Base-by-base conservation (phyloP, 768 basidiomycete species). In the Mycena filopes region DNA sequence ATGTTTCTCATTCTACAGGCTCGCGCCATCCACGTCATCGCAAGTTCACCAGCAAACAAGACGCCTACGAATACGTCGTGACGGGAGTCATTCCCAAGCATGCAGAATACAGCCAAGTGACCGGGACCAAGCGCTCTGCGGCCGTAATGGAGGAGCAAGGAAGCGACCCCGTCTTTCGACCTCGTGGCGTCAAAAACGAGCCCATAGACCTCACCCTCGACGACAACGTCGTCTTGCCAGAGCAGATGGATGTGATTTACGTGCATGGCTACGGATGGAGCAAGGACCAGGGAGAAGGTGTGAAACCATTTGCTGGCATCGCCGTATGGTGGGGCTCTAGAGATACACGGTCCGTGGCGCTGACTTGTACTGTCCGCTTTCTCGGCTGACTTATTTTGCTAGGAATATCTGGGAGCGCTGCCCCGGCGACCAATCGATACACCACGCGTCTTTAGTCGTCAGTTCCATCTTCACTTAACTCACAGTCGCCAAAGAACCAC, bases 341-440 rank as follows among this genome's bases (percentile, higher is more conserved):
- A 12, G 38, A 42, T 50, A 28, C 13, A 18, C 38, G 48, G 58
- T 50, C 23, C n/a, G 48, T 15, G 13, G n/a, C n/a, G n/a, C 18
- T 41, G 16, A 16, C 12, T 11, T 20, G 16, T 15, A 36, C 21
- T 1, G 38, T n/a, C 8, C 1, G 7, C 9, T 26, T 18, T 26
- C 6, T 15, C 13, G 11, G 20, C 36, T 50, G 33, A 42, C 23
- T 5, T 33, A 12, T 18, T 42, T 50, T 16, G 46, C 6, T 29
- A 60, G 47, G 20, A 60, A 60, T n/a, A 41, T 50, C 26, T 12
- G 6, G 2, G 56, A 58, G 56, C 56, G 56, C 36, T 59, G 57
- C 18, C 57, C 57, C 47, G 57, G 31, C 29, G 43, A 49, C 21
- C 47, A 59, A 47, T 59, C 38, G 2, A 38, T 47, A 6, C 31